Conservation (phyloP, 495 filamentous ascomycete genomes). For the Daldinia decipiens region DNA sequence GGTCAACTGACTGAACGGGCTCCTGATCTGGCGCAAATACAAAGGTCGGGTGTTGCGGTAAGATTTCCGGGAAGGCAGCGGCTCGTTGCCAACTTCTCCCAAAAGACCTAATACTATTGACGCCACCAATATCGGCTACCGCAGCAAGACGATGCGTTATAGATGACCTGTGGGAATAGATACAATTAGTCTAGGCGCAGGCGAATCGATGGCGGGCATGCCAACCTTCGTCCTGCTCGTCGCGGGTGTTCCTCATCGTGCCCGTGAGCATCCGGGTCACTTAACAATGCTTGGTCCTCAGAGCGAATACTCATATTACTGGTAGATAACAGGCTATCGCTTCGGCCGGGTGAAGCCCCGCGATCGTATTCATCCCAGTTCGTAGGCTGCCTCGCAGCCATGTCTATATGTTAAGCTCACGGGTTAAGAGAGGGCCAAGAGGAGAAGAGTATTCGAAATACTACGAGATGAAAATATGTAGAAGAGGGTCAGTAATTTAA, state of each 20-base stretch:
- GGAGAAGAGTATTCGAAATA: not conserved
- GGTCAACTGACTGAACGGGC: slow-evolving; percentile 44
- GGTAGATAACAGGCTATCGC: slow-evolving; percentile 51
- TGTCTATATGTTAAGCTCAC: slow-evolving; percentile 16
- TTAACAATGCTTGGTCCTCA: slow-evolving; percentile 55
- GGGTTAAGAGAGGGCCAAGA: slow-evolving; percentile 3
- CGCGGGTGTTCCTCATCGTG: slow-evolving; percentile 51
- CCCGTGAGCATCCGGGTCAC: slow-evolving; percentile 44
- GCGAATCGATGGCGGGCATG: not conserved
- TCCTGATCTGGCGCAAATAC: slow-evolving; percentile 63
- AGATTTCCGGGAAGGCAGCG: slow-evolving; percentile 85
- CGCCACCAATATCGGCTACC: slow-evolving; percentile 83
- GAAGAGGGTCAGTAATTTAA: not conserved
- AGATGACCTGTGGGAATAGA: slow-evolving; percentile 65
- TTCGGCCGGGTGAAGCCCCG: slow-evolving; percentile 47
- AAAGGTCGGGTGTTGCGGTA: slow-evolving; percentile 78
- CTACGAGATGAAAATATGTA: not conserved
- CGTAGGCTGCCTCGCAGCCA: slow-evolving; percentile 56
- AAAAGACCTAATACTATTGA: slow-evolving; percentile 95
- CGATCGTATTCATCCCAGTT: slow-evolving; percentile 64
- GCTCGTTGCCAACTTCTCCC: slow-evolving; percentile 94
- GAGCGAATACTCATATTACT: slow-evolving; percentile 50
- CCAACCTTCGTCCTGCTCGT: slow-evolving; percentile 52
- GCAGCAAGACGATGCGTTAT: slow-evolving; percentile 75
- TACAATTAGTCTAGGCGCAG: slow-evolving; percentile 22